Evolutionary conservation across 306 rosid genomes (phyloP).

Genomic region (Cicer bijugum): DNA sequence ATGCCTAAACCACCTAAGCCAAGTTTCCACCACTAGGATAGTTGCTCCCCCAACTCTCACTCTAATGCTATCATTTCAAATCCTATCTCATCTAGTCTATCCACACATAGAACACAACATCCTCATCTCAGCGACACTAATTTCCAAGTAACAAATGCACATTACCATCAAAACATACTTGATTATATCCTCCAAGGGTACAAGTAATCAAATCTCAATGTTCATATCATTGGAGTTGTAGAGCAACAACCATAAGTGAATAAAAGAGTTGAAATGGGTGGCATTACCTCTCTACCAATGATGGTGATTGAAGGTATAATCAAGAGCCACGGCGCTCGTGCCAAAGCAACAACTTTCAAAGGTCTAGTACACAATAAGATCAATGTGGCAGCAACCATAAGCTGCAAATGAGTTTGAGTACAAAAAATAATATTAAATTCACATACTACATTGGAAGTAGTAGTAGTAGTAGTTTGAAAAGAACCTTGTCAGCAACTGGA

Average conservation of each 20-base stretch:
- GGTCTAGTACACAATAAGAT: slow-evolving; percentile 86
- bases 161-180: slow-evolving; percentile 15
- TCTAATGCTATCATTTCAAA: too few relatives aligned
- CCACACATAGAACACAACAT: too few relatives aligned
- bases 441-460: neutral
- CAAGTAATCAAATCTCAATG: slow-evolving; percentile 20
- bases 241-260: slow-evolving; percentile 21
- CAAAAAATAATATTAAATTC: slow-evolving; percentile 26
- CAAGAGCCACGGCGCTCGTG: slow-evolving; percentile 76
- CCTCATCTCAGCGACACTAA: too few relatives aligned
- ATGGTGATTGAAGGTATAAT: slow-evolving; percentile 81
- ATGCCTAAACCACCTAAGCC: too few relatives aligned
- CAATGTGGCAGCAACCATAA: slow-evolving; percentile 95
- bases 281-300: slow-evolving; percentile 91
- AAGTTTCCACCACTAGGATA: too few relatives aligned
- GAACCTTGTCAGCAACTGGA: slow-evolving; percentile 92
- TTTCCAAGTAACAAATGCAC: neutral
- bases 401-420: slow-evolving; percentile 64
- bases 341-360: slow-evolving; percentile 59
- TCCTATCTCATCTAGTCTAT: too few relatives aligned
- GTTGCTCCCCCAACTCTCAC: too few relatives aligned
- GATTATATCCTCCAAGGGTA: neutral
- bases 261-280: slow-evolving; percentile 6
- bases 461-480: too few relatives aligned
- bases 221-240: slow-evolving; percentile 17